These are phyloP conservation scores for Austroboletus novae-zelandiae DNA, from an alignment of 1,284 basidiomycete species.

Conservation along the genomic window DNA sequence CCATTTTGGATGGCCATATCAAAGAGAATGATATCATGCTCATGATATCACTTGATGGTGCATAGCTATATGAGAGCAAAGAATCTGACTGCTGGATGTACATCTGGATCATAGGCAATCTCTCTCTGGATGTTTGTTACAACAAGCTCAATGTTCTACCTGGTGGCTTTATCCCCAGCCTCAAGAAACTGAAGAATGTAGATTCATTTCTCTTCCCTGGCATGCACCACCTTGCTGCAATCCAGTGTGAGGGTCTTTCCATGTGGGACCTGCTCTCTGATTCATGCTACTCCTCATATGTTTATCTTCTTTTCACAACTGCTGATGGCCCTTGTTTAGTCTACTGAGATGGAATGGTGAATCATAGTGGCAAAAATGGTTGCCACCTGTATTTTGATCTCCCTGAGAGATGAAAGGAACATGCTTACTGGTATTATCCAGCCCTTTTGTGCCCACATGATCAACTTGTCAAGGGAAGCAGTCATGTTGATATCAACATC, in stretches of 20 bases:
- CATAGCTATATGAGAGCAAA: conserved; percentile 3
- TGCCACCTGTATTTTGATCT: conserved; percentile 5
- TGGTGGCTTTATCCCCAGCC: neutral
- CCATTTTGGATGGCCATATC: neutral
- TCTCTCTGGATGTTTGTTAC: neutral
- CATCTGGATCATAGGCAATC: conserved; percentile 5
- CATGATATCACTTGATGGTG: neutral
- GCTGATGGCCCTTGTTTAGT: neutral
- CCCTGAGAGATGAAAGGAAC: neutral
- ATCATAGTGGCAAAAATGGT: conserved; percentile 5
- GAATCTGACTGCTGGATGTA: conserved; percentile 5
- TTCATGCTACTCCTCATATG: neutral
- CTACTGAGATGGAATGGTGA: conserved; percentile 3
- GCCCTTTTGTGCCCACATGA: neutral
- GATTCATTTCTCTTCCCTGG: neutral
- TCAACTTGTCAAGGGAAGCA: too few relatives aligned
- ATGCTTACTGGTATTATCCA: neutral
- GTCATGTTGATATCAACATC: too few relatives aligned
- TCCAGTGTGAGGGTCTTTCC: neutral
- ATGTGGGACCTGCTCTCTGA: neutral
- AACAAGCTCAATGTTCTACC: neutral
- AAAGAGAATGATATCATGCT: neutral
- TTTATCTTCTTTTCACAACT: neutral
- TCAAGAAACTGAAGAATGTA: neutral
- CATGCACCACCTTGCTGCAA: neutral